A percentile compares a stretch with the other conserved stretches of the same genome.
phyloP scores from a whole-genome alignment of 2,329 filamentous ascomycete species.

The Ambrosiella xylebori region DNA sequence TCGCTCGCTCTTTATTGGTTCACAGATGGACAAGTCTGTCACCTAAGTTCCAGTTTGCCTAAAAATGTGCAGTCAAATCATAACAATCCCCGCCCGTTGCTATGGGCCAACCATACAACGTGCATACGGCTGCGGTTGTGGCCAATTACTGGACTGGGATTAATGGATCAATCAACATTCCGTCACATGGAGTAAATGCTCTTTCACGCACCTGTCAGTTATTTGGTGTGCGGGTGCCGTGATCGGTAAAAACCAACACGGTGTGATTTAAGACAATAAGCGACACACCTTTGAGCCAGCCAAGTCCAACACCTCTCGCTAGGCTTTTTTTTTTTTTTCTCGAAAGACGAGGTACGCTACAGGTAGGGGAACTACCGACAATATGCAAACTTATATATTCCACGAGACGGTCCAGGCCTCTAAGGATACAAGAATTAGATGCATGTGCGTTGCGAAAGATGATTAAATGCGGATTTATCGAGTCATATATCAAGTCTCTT shows the following conservation, averaged over 20 bases:
- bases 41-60: not conserved
- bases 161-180: not conserved
- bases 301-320: too few species aligned
- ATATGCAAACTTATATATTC: not conserved
- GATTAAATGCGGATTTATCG: too few species aligned
- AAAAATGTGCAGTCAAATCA: not conserved
- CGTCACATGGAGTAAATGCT: too few species aligned
- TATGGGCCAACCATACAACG: not conserved
- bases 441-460: not conserved
- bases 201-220: too few species aligned
- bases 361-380: not conserved
- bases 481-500: too few species aligned
- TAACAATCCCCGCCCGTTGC: constrained; percentile 3
- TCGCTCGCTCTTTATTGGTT: not conserved
- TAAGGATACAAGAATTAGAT: not conserved
- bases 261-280: too few species aligned
- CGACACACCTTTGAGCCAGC: too few species aligned
- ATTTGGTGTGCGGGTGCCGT: too few species aligned
- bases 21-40: not conserved
- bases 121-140: not conserved
- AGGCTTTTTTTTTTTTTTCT: too few species aligned
- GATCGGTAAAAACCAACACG: too few species aligned
- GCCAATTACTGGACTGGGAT: not conserved
- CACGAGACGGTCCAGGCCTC: not conserved
- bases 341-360: not conserved